Evolutionary conservation across 495 filamentous ascomycete genomes (phyloP), one percentile per base, ranked within the genome.

Genomic region (Penicillium atrosanguineum): DNA sequence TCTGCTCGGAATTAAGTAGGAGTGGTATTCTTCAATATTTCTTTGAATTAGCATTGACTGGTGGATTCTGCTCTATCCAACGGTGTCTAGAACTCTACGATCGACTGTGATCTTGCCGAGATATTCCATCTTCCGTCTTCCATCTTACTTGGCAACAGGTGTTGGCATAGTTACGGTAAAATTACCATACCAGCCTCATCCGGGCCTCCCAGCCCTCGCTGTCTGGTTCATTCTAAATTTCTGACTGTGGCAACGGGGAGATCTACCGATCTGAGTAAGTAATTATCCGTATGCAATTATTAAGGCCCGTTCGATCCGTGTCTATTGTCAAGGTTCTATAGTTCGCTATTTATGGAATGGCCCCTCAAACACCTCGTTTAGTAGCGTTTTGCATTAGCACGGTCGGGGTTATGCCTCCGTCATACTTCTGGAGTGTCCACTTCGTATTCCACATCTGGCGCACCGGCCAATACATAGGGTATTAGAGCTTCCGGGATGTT

Each of bases 141-240:
- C 23, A 23, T 23, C 23, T 25, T 38, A 48, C 46, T 31, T 25
- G 26, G 19, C 31, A 15, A 39, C 37, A 19, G 15, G 1, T 6
- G 14, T 39, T 14, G 38, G 38, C 38, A 40, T 40, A 40, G 16
- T 40, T 40, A 40, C 38, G 6, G 38, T 40, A 40, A 40, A 19
- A 3, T 7, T 9, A 7, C 38, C 0, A 19, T 50, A 50, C 50
- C 50, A 54, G 50, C 56, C 56, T 48, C 50, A 37, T 48, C 48
- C 45, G 37, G 14, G 36, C 48, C 23, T 39, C 25, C 38, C 53
- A 46, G 29, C 34, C 53, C 49, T 43, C 46, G 39, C 16, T 19
- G 40, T 49, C 48, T 55, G 57, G 57, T 60, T 55, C 57, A 46
- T 11, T 46, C 56, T 54, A 55, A 65, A 65, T 63, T 51, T 65